A percentile compares a stretch with the other conserved stretches of the same genome.
phyloP scores from a whole-genome alignment of 345 rosid genomes.

The Turritis glabra region DNA sequence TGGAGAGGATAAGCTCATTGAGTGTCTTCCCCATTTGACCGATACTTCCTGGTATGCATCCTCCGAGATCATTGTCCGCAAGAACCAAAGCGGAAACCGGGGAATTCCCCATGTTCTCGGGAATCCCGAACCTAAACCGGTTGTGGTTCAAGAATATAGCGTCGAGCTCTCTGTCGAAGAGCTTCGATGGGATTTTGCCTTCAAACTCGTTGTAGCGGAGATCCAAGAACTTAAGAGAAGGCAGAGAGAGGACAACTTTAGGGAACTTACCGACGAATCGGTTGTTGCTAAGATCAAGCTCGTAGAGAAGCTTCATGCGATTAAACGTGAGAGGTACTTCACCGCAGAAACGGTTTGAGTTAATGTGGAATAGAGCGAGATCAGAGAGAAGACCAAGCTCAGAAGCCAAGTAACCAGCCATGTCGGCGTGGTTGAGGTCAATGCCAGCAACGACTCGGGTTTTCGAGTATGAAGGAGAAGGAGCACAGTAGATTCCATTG shows the following conservation, averaged over 20 bases:
- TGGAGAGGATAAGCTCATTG: constrained; percentile 68
- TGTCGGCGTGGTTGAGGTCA: constrained; percentile 75
- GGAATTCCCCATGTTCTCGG: constrained; percentile 66
- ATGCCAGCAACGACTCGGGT: constrained; percentile 63
- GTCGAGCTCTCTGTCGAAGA: constrained; percentile 61
- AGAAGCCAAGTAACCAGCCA: constrained; percentile 64
- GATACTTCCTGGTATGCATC: constrained; percentile 71
- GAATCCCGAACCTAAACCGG: constrained; percentile 63
- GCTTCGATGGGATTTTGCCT: constrained; percentile 60
- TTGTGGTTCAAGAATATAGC: constrained; percentile 69
- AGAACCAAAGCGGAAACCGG: constrained; percentile 72
- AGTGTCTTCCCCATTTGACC: constrained; percentile 70
- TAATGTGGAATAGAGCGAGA: constrained; percentile 69
- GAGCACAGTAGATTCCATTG: constrained; percentile 60
- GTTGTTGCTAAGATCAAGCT: constrained; percentile 78
- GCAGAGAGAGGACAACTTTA: constrained; percentile 52
- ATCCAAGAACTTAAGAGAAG: constrained; percentile 65
- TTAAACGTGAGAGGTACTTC: constrained; percentile 54
- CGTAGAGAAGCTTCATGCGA: constrained; percentile 58
- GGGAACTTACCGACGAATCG: constrained; percentile 77
- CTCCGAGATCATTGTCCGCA: constrained; percentile 74
- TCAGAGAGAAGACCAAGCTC: constrained; percentile 69
- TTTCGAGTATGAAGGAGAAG: constrained; percentile 23
- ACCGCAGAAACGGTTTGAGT: constrained; percentile 77
- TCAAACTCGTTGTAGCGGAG: constrained; percentile 80